Conservation (phyloP, 169 alveolate genomes). For the Cystoisospora suis region DNA sequence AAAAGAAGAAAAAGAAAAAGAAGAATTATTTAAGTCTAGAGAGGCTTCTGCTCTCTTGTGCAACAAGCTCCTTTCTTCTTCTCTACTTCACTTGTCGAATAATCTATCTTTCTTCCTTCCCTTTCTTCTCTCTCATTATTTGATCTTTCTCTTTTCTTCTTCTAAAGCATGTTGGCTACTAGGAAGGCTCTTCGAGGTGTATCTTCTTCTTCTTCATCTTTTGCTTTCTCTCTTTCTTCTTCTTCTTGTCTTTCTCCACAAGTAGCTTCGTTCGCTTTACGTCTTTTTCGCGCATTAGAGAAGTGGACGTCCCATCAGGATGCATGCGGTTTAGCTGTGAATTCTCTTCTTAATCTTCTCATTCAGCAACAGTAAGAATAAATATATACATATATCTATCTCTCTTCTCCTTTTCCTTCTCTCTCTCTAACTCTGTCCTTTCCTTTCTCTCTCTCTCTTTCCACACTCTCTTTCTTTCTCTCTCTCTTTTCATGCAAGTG, state of each 20-base stretch:
- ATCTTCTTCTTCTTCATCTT: background rate
- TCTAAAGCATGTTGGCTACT: too few relatives aligned
- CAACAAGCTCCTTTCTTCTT: background rate
- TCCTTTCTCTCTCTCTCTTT: too few relatives aligned
- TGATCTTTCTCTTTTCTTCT: background rate
- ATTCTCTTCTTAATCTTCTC: background rate
- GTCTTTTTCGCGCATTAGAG: constrained; percentile 5
- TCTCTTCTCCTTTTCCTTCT: too few relatives aligned
- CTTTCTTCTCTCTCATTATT: too few relatives aligned
- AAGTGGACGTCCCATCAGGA: background rate
- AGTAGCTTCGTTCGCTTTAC: background rate
- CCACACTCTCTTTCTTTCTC: too few relatives aligned
- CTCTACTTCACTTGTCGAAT: background rate
- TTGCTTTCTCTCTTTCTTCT: background rate
- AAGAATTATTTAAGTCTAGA: background rate
- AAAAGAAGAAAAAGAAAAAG: background rate
- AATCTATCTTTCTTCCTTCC: background rate
- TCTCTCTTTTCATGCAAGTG: too few relatives aligned
- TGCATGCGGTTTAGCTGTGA: background rate
- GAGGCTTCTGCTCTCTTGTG: background rate
- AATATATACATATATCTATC: too few relatives aligned
- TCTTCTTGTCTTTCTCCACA: background rate
- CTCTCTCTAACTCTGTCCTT: too few relatives aligned
- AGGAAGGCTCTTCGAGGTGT: too few relatives aligned
- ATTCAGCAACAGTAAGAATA: constrained; percentile 6